Evolutionary conservation across 768 basidiomycete species (phyloP), one percentile per base, ranked within the genome.

Genomic region (Pulveroboletus sp.): DNA sequence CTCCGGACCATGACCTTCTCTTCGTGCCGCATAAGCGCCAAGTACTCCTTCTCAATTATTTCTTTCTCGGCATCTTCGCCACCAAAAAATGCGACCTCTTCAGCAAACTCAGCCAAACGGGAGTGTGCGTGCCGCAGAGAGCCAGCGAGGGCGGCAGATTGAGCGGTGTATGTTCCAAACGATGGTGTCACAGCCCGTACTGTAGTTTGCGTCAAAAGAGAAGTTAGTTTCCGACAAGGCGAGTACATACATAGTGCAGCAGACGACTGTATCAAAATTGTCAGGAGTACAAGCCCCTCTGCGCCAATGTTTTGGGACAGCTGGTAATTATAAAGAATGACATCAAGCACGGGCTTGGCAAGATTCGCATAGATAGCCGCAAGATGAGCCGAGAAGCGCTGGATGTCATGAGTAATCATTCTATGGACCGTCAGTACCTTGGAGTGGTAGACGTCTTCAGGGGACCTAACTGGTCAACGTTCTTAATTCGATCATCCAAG

Each of bases 351-450:
- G 7, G 95, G 95, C 69, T 98, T 98, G 26, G 93, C 93, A 35
- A 97, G 71, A 65, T 97, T 97, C 14, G 84, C 81, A 68, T 97
- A 98, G 32, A 98, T 93, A 15, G 91, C 91, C 11, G 95, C 93
- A 6, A 98, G 78, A 62, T 91, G 86, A 5, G 78, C 79, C 13
- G 91, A 90, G 70, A 96, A 98, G 46, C 86, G 86, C 65, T 94
- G 90, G 42, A 97, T 93, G 67, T 98, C 95, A 51, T 94, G 85
- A 2, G 93, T 95, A 46, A 96, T 89, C 86, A 93, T 93, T 73
- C 88, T 93, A 60, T 1, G 7, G 21, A 27, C 39, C 31, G 37
- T 64, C 42, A 63, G 43, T 54, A 39, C 28, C 17, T 36, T 37
- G n/a, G 27, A 55, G 30, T 24, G 27, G 31, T 28, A 15, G 37